phyloP scores from a whole-genome alignment of 192 early-diverging fungal genomes.

The Gryganskiella cystojenkinii region DNA sequence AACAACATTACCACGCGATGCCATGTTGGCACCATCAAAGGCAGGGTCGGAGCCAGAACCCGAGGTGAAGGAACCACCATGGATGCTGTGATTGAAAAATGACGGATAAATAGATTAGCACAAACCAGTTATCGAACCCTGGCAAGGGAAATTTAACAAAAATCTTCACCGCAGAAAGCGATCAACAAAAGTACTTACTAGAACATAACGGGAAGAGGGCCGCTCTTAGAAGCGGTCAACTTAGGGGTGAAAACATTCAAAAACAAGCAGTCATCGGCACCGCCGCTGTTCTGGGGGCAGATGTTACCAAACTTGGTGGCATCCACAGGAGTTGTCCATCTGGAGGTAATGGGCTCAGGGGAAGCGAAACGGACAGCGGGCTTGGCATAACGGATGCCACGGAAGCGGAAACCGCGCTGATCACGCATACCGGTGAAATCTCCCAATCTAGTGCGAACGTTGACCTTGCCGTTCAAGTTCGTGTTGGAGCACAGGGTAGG shows the following conservation, averaged over 20 bases:
- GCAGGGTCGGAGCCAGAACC: conserved; percentile 19
- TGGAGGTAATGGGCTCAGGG: conserved; percentile 13
- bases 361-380: conserved; percentile 18
- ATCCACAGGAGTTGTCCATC: conserved; percentile 7
- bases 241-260: conserved; percentile 32
- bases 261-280: conserved; percentile 36
- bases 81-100: conserved; percentile 3
- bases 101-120: background rate
- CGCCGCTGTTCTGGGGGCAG: conserved; percentile 23
- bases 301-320: conserved; percentile 21
- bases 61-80: conserved; percentile 23
- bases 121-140: background rate
- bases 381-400: conserved; percentile 30
- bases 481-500: conserved; percentile 23
- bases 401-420: conserved; percentile 26
- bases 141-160: background rate
- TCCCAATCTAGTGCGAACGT: conserved; percentile 9
- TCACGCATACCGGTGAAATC: conserved; percentile 18
- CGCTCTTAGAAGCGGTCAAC: conserved; percentile 7
- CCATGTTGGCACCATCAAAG: conserved; percentile 23
- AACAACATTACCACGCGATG: conserved; percentile 15
- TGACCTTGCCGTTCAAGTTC: conserved; percentile 18
- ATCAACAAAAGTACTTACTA: conserved; percentile 16
- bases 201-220: conserved; percentile 25
- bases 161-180: no score